Base-by-base conservation (phyloP, 768 basidiomycete genomes). In the Paxillus rubicundulus region DNA sequence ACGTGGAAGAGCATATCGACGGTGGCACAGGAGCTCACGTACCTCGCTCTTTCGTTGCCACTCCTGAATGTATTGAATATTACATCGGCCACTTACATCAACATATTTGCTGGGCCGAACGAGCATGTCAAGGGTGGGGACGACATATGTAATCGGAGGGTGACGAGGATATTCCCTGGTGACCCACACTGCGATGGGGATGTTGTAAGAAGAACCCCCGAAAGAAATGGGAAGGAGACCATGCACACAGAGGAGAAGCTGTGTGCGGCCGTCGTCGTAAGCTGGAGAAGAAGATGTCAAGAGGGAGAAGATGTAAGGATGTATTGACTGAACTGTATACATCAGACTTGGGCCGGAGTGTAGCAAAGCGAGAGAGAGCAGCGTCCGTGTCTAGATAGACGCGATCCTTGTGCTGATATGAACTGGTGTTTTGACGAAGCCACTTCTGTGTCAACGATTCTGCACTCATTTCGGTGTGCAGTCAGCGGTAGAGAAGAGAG, bases 261-360 rank as follows among this genome's bases (percentile, higher is more conserved):
- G 92, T 0, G 92, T 87, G 34, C 96, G 84, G 43, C 97, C 97
- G 58, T 97, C 92, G 69, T 99, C 93, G 72, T 90, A 94, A 0
- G 89, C 92, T 97, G 65, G 12, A 56, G 33, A 5, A 32, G 8
- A 36, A 58, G 47, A 40, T 37, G 34, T 49, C 43, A 48, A 56
- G 44, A 54, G 32, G 39, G 54, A 51, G 21, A 60, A 54, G 62
- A 49, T 45, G 45, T 39, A 54, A 47, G 33, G 17, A 44, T 33
- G 33, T 47, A 30, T 37, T 12, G 44, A 73, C 71, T 67, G 64
- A 64, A 77, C 79, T 91, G 80, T 92, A 92, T 12, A 88, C 78
- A 59, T 91, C 92, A 2, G 87, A 84, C 68, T 89, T 90, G 46
- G 88, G 91, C 12, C 85, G 76, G 47, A 92, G 76, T 27, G 86